Conservation (phyloP, 2,329 filamentous ascomycete species). For the Xylariaceae sp. region DNA sequence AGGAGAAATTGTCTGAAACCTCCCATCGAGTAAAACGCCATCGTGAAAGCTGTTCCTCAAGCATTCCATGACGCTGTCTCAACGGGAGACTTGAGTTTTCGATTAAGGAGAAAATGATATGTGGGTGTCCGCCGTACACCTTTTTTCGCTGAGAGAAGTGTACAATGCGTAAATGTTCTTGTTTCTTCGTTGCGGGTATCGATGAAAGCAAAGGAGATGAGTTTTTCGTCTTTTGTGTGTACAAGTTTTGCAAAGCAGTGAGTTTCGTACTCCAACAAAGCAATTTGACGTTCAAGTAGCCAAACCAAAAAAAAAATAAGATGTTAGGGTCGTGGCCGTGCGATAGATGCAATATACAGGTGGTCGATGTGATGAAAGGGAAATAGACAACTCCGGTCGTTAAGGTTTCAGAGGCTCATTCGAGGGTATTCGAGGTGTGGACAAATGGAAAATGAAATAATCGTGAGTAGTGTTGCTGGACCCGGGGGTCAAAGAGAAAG, state of each 20-base stretch:
- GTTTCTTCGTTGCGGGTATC: constrained; percentile 30
- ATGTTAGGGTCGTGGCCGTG: constrained; percentile 9
- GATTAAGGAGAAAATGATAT: constrained; percentile 26
- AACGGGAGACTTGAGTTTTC: constrained; percentile 34
- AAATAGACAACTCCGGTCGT: constrained; percentile 42
- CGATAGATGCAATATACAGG: constrained; percentile 33
- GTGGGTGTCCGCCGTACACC: constrained; percentile 20
- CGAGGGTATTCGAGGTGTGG: constrained; percentile 37
- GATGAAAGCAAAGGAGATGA: constrained; percentile 23
- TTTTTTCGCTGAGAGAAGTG: constrained; percentile 26
- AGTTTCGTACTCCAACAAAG: too few species aligned
- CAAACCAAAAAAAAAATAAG: constrained; percentile 14
- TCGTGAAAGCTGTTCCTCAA: constrained; percentile 77
- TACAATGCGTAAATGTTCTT: constrained; percentile 21
- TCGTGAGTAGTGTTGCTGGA: constrained; percentile 31
- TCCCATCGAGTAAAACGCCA: constrained; percentile 80
- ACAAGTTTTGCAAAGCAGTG: constrained; percentile 17
- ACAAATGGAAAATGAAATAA: constrained; percentile 37
- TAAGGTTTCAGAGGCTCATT: constrained; percentile 46
- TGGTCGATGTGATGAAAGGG: constrained; percentile 25
- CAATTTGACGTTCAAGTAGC: constrained; percentile 5
- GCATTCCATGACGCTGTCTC: constrained; percentile 68
- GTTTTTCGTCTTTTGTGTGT: constrained; percentile 30
- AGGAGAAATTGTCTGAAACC: constrained; percentile 86
- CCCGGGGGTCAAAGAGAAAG: constrained; percentile 31